Base-by-base conservation (phyloP, 1,139 yeast species). In the Geotrichum klebahnii region DNA sequence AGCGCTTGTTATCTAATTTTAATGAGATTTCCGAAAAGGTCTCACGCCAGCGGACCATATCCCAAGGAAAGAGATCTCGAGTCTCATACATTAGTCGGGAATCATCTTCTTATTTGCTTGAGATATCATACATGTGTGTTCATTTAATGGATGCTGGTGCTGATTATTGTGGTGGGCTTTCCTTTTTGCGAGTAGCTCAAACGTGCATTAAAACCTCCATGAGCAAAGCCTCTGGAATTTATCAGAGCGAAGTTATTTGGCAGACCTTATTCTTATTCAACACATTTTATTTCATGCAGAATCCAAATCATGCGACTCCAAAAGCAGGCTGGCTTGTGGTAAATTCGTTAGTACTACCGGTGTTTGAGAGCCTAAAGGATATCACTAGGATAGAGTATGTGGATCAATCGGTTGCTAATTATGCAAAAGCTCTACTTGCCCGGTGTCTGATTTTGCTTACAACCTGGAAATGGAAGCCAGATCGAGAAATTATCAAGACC, bases 381-480 rank as follows among this genome's bases (percentile, higher is more conserved):
- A 31, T 9, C 3, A 36, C 45, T 2, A 36, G 16, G 14, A 12
- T 33, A 17, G 41, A 38, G 10, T 3, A 9, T 19, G 37, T 44
- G 12, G 17, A 44, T 3, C 28, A 22, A 12, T 17, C 44, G 4
- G 34, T 32, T n/a, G 37, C 46, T 14, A 29, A 41, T 3, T 50
- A 50, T 35, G 35, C 42, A 3, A 44, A 50, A 24, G 46, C 53
- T 12, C 35, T 50, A 16, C 38, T 50, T 5, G 42, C 46, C 2
- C 16, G 53, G 17, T 50, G 53, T 19, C 17, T 50, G 12, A 28
- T 33, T 14, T 33, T 50, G 16, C 12, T 31, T 3, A 35, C 38
- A 2, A 50, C 46, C 14, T 50, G 53, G 53, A 24, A 38, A 17
- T 50, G 53, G 53, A 5, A n/a, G 16, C 50, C 53, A 6, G 50